These are phyloP conservation scores for Ogataea hybrid DNA, from an alignment of 1,139 yeast genomes.

Conservation along the genomic window DNA sequence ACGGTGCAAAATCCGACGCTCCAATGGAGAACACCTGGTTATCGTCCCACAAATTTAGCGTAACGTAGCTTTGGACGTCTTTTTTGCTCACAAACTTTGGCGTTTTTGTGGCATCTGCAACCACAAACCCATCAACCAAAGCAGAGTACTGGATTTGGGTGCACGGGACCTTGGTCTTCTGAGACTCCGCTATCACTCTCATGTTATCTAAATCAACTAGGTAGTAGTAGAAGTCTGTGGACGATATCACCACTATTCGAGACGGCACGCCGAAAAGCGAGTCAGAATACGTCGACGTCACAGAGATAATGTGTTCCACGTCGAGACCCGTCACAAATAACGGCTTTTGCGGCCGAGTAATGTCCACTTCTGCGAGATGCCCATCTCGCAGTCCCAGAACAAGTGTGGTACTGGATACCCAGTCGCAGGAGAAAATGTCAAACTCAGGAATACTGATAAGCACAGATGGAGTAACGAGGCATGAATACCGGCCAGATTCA, in stretches of 20 bases:
- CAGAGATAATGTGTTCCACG: slow-evolving; percentile 20
- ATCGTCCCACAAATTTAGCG: slow-evolving; percentile 17
- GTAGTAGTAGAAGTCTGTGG: slow-evolving; percentile 21
- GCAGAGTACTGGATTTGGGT: slow-evolving; percentile 19
- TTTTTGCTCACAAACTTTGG: slow-evolving; percentile 19
- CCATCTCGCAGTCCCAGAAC: slow-evolving; percentile 70
- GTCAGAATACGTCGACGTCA: slow-evolving; percentile 23
- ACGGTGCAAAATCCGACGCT: slow-evolving; percentile 20
- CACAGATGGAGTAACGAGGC: slow-evolving; percentile 28
- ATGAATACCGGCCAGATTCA: slow-evolving; percentile 3
- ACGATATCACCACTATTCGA: slow-evolving; percentile 19
- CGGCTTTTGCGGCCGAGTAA: slow-evolving; percentile 29
- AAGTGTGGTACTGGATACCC: slow-evolving; percentile 47
- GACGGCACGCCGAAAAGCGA: slow-evolving; percentile 11
- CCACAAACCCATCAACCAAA: slow-evolving; percentile 19
- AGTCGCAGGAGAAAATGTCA: slow-evolving; percentile 53
- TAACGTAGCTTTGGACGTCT: slow-evolving; percentile 11
- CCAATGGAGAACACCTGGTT: slow-evolving; percentile 16
- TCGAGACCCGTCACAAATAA: slow-evolving; percentile 24
- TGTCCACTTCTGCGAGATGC: slow-evolving; percentile 57
- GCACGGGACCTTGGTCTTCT: slow-evolving; percentile 11
- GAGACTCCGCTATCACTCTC: slow-evolving; percentile 11
- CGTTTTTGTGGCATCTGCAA: slow-evolving; percentile 20
- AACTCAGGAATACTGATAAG: slow-evolving; percentile 30
- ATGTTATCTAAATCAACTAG: slow-evolving; percentile 22